phyloP scores from a whole-genome alignment of 257 asterid species.

The Thymus mandschuricus region DNA sequence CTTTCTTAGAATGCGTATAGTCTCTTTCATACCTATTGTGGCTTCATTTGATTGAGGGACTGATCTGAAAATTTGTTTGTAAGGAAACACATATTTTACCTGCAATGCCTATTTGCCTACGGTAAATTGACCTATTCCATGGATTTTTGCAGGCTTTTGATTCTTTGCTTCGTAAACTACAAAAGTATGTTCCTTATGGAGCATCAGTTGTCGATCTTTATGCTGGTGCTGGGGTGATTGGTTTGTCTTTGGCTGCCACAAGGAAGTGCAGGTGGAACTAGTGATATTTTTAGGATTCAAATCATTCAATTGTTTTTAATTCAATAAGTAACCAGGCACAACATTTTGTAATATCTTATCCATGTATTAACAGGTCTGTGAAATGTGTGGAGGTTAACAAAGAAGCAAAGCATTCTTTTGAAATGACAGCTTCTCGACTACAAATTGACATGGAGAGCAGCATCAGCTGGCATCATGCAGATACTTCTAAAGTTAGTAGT shows the following conservation, averaged over 20 bases:
- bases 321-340: constrained; percentile 12
- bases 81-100: constrained; percentile 8
- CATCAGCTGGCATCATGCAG: constrained; percentile 98
- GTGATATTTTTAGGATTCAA: constrained; percentile 19
- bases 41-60: constrained; percentile 11
- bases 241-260: constrained; percentile 79
- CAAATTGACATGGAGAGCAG: constrained; percentile 55
- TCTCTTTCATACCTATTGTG: constrained; percentile 6
- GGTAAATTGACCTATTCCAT: constrained; percentile 18
- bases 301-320: constrained; percentile 17
- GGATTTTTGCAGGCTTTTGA: constrained; percentile 77
- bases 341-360: neutral
- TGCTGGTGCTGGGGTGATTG: constrained; percentile 98
- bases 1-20: constrained; percentile 2
- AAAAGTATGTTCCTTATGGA: constrained; percentile 77
- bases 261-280: constrained; percentile 79
- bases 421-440: constrained; percentile 84
- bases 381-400: constrained; percentile 94
- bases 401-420: constrained; percentile 82
- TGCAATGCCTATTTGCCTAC: neutral
- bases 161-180: constrained; percentile 76
- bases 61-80: constrained; percentile 9
- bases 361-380: constrained; percentile 63
- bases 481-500: constrained; percentile 68
- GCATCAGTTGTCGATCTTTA: constrained; percentile 92